Base-by-base conservation (phyloP, 192 early-diverging fungal genomes). In the Backusella macrospora region DNA sequence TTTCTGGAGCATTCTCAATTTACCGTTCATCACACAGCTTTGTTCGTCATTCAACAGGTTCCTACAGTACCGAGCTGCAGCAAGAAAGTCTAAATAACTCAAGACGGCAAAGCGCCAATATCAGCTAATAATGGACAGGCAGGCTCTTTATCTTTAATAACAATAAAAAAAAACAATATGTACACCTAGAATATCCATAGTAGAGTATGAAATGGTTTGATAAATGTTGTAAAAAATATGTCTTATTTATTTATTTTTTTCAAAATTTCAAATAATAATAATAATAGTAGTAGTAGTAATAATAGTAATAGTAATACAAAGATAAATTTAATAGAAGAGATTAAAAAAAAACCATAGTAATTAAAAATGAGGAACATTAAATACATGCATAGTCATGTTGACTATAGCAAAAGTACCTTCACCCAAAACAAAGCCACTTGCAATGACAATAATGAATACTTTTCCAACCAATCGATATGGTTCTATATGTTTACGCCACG, bases 391-490 rank as follows among this genome's bases (percentile, higher is more conserved):
- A 10, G 70, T 70, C 72, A 88, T 73, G 37, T 86, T 92, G 6
- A 90, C 86, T 52, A 93, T 85, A 38, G 92, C 89, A 55, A 93
- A 78, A 0, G 90, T 89, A 2, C 92, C 92, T 73, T 93, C 92
- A 23, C 92, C 92, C 21, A 93, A 73, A 0, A 93, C 92, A 82
- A 93, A 93, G 0, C 92, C 92, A 55, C 87, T 89, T 14, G 90
- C 92, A 21, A 92, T 73, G n/a, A 93, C 89, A 29, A 93, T 89
- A 62, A 90, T 87, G 62, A 93, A 78, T 8, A 93, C 84, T n/a
- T 82, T 75, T 78, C 78, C 52, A 74, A 68, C 3, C 73, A 72
- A 63, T 75, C 86, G 38, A 73, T 76, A 44, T 5, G 47, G 21
- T 70, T 72, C 52, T 65, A 76, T 10, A 46, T 48, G 42, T 16